phyloP scores from a whole-genome alignment of 1,139 yeast species.

The Candida tetrigidarum region DNA sequence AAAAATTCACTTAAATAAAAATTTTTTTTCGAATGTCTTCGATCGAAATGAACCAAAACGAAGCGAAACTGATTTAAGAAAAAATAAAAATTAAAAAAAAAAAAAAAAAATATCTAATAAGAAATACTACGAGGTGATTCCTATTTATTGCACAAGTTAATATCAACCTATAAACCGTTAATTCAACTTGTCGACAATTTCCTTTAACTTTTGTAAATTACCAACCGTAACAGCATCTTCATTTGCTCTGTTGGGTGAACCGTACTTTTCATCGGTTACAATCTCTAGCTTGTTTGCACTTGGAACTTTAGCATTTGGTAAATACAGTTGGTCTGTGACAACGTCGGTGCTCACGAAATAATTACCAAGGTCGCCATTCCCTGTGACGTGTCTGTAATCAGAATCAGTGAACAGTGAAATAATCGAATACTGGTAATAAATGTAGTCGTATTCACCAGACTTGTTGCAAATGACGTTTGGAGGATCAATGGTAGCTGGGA shows the following conservation, averaged over 20 bases:
- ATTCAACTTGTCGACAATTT: not conserved
- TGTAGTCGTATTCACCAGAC: constrained; percentile 11
- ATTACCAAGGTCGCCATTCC: constrained; percentile 11
- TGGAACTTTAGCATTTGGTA: not conserved
- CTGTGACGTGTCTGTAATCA: constrained; percentile 6
- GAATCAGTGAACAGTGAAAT: constrained; percentile 13
- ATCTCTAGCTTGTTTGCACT: constrained; percentile 6
- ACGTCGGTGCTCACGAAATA: constrained; percentile 9
- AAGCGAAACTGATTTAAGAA: too few species aligned
- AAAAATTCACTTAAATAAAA: not conserved
- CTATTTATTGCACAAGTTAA: not conserved
- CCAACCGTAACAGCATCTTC: constrained; percentile 4
- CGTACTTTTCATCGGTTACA: constrained; percentile 11
- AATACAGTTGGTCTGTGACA: constrained; percentile 2
- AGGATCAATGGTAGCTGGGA: constrained; percentile 3
- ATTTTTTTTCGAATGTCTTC: constrained; percentile 2
- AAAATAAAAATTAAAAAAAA: too few species aligned
- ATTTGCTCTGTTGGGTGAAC: not conserved
- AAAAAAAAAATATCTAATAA: not conserved
- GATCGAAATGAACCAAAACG: not conserved
- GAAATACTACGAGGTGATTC: not conserved
- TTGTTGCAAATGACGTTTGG: constrained; percentile 14
- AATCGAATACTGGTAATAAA: constrained; percentile 12
- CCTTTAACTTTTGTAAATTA: not conserved
- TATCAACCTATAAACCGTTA: not conserved